A percentile compares a stretch with the other conserved stretches of the same genome.
Evolutionary conservation across 2,329 filamentous ascomycete species (phyloP).

Genomic region (Phoma sp.): DNA sequence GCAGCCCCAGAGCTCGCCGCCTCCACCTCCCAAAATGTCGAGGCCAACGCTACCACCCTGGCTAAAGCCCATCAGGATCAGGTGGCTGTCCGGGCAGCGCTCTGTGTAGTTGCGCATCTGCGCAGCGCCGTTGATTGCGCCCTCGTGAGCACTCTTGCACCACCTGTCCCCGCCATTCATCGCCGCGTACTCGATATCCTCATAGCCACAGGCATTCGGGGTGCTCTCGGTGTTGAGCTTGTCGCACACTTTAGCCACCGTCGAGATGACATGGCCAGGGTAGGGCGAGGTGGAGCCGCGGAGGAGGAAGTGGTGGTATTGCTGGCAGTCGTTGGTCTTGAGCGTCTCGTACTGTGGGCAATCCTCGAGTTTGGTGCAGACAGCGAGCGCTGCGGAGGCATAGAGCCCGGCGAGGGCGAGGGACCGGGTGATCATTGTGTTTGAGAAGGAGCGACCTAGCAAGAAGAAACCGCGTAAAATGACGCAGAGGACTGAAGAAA

Average conservation of each 20-base stretch:
- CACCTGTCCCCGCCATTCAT: constrained; percentile 35
- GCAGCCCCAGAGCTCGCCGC: constrained; percentile 36
- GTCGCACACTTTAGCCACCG: constrained; percentile 35
- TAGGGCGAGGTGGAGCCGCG: constrained; percentile 38
- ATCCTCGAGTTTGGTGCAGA: constrained; percentile 39
- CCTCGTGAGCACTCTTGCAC: constrained; percentile 38
- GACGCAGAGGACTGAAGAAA: not conserved
- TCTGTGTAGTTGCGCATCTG: constrained; percentile 40
- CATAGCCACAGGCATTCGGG: constrained; percentile 35
- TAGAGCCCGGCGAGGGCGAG: constrained; percentile 28
- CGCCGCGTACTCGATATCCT: constrained; percentile 36
- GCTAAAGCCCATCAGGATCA: constrained; percentile 39
- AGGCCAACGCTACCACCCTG: constrained; percentile 37
- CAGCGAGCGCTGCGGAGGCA: constrained; percentile 25
- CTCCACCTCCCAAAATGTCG: constrained; percentile 36
- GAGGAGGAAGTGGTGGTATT: constrained; percentile 36
- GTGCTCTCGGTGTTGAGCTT: constrained; percentile 32
- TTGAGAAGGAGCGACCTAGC: constrained; percentile 3
- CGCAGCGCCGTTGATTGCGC: constrained; percentile 32
- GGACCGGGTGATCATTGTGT: constrained; percentile 30
- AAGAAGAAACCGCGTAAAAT: not conserved
- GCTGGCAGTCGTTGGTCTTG: constrained; percentile 34
- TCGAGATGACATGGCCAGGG: constrained; percentile 37
- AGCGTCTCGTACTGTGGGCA: constrained; percentile 33
- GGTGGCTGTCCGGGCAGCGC: constrained; percentile 36